phyloP scores from a whole-genome alignment of 2,329 filamentous ascomycete genomes.

The Cyclaneusma minus region DNA sequence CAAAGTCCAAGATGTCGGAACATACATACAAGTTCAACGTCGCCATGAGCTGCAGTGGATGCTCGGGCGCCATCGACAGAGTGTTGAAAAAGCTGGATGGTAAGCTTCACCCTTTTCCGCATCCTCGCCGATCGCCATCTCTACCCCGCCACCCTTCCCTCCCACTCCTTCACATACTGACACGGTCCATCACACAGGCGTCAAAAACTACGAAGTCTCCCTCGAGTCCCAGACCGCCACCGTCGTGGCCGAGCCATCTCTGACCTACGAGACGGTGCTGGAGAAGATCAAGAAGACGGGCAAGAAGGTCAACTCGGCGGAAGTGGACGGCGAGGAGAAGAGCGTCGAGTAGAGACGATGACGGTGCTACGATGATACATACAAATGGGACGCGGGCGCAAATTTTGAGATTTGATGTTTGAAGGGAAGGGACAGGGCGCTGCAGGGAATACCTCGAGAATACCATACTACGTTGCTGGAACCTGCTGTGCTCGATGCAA shows the following conservation, averaged over 20 bases:
- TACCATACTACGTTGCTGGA: no score
- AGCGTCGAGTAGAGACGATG: no score
- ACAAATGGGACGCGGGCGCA: no score
- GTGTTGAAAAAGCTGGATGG: conserved; percentile 87
- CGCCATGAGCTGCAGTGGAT: conserved; percentile 88
- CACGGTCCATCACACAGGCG: conserved; percentile 35
- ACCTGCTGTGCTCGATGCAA: no score
- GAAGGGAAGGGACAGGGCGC: no score
- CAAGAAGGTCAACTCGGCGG: conserved; percentile 71
- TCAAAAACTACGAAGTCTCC: conserved; percentile 74
- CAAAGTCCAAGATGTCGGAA: conserved; percentile 43
- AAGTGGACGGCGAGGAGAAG: conserved; percentile 48
- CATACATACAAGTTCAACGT: conserved; percentile 95
- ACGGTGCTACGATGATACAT: no score
- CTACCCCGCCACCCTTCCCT: conserved; percentile 3
- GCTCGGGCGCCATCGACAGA: conserved; percentile 84
- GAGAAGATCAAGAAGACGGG: conserved; percentile 89
- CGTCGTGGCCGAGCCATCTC: conserved; percentile 51
- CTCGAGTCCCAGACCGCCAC: conserved; percentile 75
- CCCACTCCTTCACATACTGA: conserved; percentile 1
- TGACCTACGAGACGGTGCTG: conserved; percentile 69
- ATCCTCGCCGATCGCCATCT: conserved; percentile 1
- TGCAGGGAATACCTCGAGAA: no score
- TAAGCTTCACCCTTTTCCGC: conserved; percentile 25
- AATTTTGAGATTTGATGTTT: no score